phyloP scores from a whole-genome alignment of 1,284 basidiomycete genomes.

The Exobasidium cylindrosporum region DNA sequence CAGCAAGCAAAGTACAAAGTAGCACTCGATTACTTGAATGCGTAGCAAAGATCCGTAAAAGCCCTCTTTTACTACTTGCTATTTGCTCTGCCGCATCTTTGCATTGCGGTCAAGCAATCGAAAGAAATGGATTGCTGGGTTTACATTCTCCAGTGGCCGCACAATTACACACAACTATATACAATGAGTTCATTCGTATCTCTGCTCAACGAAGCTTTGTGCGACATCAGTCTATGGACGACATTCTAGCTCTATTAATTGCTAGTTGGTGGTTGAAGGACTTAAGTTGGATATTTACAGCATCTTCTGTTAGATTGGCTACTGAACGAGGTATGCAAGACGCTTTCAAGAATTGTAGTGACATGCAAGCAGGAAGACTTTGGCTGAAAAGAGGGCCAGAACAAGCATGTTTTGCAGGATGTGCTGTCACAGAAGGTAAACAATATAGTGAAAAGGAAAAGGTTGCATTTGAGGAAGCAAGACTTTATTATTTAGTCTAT shows the following conservation, averaged over 20 bases:
- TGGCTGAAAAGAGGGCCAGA: not conserved
- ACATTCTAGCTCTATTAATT: conserved; percentile 17
- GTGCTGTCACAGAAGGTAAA: not conserved
- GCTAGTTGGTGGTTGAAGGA: conserved; percentile 17
- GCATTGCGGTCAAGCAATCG: conserved; percentile 9
- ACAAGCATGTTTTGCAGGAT: not conserved
- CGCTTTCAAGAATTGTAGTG: conserved; percentile 12
- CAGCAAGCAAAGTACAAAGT: conserved; percentile 10
- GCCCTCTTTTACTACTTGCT: conserved; percentile 9
- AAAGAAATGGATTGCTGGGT: not conserved
- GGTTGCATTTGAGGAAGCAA: conserved; percentile 19
- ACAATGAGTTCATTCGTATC: conserved; percentile 17
- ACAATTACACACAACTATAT: not conserved
- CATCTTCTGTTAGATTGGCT: conserved; percentile 16
- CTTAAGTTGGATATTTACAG: conserved; percentile 22
- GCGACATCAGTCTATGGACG: conserved; percentile 18
- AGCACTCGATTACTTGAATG: no score
- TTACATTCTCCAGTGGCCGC: not conserved
- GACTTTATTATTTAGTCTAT: conserved; percentile 4
- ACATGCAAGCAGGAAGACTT: not conserved
- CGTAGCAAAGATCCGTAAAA: conserved; percentile 2
- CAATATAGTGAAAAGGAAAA: not conserved
- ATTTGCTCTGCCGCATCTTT: conserved; percentile 5
- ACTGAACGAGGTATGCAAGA: conserved; percentile 19
- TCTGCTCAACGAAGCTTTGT: conserved; percentile 18